Conservation (phyloP, 2,329 filamentous ascomycete species). For the Fusarium sambucinum region DNA sequence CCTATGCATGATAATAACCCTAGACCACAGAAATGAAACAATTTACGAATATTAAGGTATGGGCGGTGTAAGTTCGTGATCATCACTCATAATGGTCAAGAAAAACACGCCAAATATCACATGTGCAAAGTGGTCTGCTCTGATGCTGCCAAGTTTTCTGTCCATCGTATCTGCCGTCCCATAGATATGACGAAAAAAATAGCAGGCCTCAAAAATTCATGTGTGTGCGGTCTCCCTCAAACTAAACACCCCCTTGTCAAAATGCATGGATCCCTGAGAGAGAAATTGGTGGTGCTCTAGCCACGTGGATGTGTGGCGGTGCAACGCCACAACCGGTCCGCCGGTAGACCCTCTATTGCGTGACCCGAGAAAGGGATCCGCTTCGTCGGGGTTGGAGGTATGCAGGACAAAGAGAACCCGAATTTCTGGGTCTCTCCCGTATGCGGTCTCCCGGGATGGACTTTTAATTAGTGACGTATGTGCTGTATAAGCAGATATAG, state of each 20-base stretch:
- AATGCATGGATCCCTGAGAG: slow-evolving; percentile 29
- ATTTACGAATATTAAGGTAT: slow-evolving; percentile 5
- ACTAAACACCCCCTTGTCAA: slow-evolving; percentile 2
- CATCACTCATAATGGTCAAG: slow-evolving; percentile 6
- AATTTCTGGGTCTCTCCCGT: slow-evolving; percentile 26
- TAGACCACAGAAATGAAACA: slow-evolving; percentile 31
- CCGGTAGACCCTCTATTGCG: slow-evolving; percentile 16
- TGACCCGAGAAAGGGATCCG: too few species aligned
- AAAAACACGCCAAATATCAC: slow-evolving; percentile 11
- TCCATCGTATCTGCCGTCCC: slow-evolving; percentile 2
- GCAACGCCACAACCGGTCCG: slow-evolving; percentile 39
- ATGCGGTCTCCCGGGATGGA: slow-evolving; percentile 13
- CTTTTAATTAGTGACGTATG: slow-evolving; percentile 23
- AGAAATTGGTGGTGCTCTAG: slow-evolving; percentile 13
- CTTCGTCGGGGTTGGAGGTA: too few species aligned
- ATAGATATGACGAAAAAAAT: slow-evolving; percentile 3
- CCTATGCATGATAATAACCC: slow-evolving; percentile 33
- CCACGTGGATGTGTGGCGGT: slow-evolving; percentile 46
- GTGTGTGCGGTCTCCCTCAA: not conserved
- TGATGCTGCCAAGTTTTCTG: slow-evolving; percentile 26
- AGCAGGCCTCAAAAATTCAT: slow-evolving; percentile 37
- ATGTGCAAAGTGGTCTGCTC: slow-evolving; percentile 34
- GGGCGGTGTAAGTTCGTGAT: slow-evolving; percentile 23
- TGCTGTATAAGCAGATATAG: not conserved
- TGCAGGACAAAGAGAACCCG: slow-evolving; percentile 34